A percentile compares a stretch with the other conserved stretches of the same genome.
These are phyloP conservation scores for Penicillium parvum DNA, from an alignment of 495 filamentous ascomycete species.

Conservation along the genomic window DNA sequence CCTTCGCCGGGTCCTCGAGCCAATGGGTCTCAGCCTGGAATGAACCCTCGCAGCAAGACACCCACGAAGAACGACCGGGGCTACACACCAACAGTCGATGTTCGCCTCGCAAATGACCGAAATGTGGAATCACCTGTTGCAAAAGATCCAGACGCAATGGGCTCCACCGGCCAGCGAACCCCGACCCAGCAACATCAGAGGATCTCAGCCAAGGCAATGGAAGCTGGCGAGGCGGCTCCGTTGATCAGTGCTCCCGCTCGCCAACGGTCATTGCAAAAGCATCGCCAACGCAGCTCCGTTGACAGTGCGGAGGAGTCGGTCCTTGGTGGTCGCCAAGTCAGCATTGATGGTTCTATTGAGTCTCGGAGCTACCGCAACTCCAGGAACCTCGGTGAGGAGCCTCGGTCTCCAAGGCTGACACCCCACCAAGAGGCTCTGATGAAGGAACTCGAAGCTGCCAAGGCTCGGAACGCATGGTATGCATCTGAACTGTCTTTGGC, in stretches of 20 bases:
- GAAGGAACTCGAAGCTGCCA: conserved; percentile 77
- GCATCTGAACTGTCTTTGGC: conserved; percentile 90
- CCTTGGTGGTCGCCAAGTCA: conserved; percentile 34
- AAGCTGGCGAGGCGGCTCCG: conserved; percentile 46
- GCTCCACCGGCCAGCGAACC: conserved; percentile 56
- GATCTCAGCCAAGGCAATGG: conserved; percentile 44
- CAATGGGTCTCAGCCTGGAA: conserved; percentile 29
- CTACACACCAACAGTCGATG: conserved; percentile 49
- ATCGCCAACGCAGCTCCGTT: conserved; percentile 40
- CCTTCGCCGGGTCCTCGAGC: conserved; percentile 70
- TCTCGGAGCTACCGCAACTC: conserved; percentile 39
- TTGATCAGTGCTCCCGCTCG: conserved; percentile 39
- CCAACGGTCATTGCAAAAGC: conserved; percentile 41
- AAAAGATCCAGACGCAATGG: conserved; percentile 48
- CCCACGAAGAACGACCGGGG: conserved; percentile 51
- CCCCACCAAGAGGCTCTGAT: conserved; percentile 54
- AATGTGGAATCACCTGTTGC: conserved; percentile 53
- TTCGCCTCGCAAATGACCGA: conserved; percentile 41
- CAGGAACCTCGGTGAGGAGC: conserved; percentile 37
- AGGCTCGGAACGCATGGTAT: conserved; percentile 92
- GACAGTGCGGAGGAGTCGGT: conserved; percentile 46
- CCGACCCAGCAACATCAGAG: conserved; percentile 50
- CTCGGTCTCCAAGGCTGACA: conserved; percentile 41
- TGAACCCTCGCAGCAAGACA: conserved; percentile 54
- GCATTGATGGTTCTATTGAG: conserved; percentile 43